A percentile compares a stretch with the other conserved stretches of the same genome.
Evolutionary conservation across 306 rosid species (phyloP).

Genomic region (Pterocarpus macrocarpus): DNA sequence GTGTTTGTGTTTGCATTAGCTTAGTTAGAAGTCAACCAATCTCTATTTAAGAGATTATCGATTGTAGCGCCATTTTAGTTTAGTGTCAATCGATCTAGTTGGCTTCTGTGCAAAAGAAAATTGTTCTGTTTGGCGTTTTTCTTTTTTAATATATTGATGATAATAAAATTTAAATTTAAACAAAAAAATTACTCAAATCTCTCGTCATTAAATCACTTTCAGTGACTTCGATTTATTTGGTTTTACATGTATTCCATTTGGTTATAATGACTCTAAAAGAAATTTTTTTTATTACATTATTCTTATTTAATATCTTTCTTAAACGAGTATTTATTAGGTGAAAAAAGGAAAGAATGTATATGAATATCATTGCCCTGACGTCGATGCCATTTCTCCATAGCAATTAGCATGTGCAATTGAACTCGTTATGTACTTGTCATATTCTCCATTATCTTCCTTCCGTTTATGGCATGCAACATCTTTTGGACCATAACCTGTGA

Average conservation of each 20-base stretch:
- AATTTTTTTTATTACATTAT: too few relatives aligned
- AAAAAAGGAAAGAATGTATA: background rate
- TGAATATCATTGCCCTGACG: background rate
- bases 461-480: background rate
- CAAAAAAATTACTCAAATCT: too few relatives aligned
- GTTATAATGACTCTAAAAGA: too few relatives aligned
- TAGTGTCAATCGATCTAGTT: background rate
- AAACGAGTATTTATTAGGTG: too few relatives aligned
- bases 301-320: too few relatives aligned
- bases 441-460: background rate
- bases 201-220: too few relatives aligned
- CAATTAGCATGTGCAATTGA: background rate
- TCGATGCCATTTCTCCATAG: background rate
- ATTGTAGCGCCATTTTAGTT: slow-evolving; percentile 14
- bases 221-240: too few relatives aligned
- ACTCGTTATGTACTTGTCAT: background rate
- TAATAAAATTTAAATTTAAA: too few relatives aligned
- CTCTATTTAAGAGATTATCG: background rate
- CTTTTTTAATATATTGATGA: too few relatives aligned
- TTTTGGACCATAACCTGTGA: slow-evolving; percentile 35
- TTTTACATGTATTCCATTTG: background rate
- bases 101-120: background rate
- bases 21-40: slow-evolving; percentile 31
- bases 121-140: background rate
- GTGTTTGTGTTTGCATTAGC: background rate